Percentiles rank a stretch among this genome's conserved stretches.
Conservation (phyloP, 2,329 filamentous ascomycete species). For the Penicillium paneum region DNA sequence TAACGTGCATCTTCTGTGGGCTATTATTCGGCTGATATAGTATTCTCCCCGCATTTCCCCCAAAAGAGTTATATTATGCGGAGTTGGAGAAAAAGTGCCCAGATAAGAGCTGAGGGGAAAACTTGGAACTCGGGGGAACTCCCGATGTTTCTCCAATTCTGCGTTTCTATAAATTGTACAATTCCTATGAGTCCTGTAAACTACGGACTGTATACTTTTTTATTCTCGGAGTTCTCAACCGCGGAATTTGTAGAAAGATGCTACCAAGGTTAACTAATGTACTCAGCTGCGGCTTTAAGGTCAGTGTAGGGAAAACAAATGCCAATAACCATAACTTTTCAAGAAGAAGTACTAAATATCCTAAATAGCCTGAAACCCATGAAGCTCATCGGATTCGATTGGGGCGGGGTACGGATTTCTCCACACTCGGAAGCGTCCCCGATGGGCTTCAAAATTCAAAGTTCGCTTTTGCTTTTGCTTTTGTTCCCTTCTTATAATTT, state of each 20-base stretch:
- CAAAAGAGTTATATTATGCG: conserved; percentile 9
- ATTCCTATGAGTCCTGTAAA: background rate
- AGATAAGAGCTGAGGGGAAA: conserved; percentile 9
- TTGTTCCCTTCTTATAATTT: background rate
- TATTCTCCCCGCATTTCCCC: conserved; percentile 7
- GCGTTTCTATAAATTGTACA: background rate
- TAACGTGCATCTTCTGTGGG: background rate
- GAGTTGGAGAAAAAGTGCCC: conserved; percentile 3
- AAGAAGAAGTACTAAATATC: background rate
- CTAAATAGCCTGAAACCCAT: background rate
- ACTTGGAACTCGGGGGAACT: background rate
- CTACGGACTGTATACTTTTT: background rate
- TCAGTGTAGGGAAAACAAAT: background rate
- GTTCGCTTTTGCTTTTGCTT: background rate
- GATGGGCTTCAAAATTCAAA: background rate
- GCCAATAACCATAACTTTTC: background rate
- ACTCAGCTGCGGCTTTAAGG: background rate
- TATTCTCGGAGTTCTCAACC: background rate
- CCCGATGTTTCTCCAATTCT: background rate
- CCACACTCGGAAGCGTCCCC: conserved; percentile 8
- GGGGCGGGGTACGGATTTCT: background rate
- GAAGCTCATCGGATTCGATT: background rate
- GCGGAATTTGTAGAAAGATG: background rate
- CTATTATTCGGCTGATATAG: conserved; percentile 12
- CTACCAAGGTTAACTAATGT: background rate